These are phyloP conservation scores for Leptographium wingfieldii DNA, from an alignment of 2,329 filamentous ascomycete species.

Conservation along the genomic window DNA sequence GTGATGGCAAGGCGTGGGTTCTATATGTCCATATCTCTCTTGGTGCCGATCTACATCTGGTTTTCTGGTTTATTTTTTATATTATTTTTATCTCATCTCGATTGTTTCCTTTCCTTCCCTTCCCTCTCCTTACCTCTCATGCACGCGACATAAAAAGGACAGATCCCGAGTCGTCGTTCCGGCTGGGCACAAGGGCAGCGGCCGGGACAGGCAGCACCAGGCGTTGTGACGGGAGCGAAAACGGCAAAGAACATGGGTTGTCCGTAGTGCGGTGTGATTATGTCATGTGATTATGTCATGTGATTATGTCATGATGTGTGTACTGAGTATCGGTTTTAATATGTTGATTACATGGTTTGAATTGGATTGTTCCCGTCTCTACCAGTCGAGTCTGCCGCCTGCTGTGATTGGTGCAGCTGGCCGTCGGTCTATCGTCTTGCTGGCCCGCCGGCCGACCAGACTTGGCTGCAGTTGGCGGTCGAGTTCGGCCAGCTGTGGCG, in stretches of 20 bases:
- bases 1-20: too few species aligned
- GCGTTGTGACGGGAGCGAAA: not conserved
- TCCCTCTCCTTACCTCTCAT: not conserved
- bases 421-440: conserved; percentile 23
- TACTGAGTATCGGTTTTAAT: too few species aligned
- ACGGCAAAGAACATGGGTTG: not conserved
- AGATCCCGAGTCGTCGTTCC: not conserved
- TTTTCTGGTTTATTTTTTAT: not conserved
- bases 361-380: not conserved
- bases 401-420: conserved; percentile 16
- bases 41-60: too few species aligned
- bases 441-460: conserved; percentile 15
- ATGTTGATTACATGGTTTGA: too few species aligned
- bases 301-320: not conserved
- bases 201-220: not conserved
- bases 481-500: conserved; percentile 26
- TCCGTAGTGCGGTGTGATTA: not conserved
- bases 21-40: too few species aligned
- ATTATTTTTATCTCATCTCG: not conserved
- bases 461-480: conserved; percentile 29
- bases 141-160: not conserved
- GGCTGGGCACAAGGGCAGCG: not conserved
- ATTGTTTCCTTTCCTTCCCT: not conserved
- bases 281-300: not conserved
- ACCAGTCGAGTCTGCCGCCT: conserved; percentile 32